Evolutionary conservation across 2,329 filamentous ascomycete genomes (phyloP).

Genomic region (Paraphaeosphaeria sporulosa): DNA sequence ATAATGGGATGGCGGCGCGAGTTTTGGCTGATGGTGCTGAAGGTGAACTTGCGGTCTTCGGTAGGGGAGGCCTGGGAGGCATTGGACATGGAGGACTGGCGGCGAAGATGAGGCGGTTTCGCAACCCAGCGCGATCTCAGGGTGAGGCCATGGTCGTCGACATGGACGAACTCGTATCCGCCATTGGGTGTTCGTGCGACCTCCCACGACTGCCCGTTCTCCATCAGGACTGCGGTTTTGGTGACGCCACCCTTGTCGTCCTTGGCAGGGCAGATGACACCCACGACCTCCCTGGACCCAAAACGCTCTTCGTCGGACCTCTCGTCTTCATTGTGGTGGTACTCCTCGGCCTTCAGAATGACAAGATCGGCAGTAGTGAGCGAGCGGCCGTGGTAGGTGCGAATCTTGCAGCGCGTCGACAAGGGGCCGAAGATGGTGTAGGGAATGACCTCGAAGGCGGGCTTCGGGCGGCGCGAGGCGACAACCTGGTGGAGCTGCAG

Average conservation of each 20-base stretch:
- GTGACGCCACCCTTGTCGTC: constrained; percentile 64
- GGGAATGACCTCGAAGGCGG: constrained; percentile 77
- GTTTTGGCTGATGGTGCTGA: constrained; percentile 76
- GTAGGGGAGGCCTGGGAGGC: constrained; percentile 26
- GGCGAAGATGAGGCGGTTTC: constrained; percentile 43
- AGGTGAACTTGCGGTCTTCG: constrained; percentile 70
- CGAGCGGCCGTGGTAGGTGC: constrained; percentile 68
- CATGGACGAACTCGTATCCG: constrained; percentile 65
- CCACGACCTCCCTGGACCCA: constrained; percentile 66
- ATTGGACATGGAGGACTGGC: constrained; percentile 34
- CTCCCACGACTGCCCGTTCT: constrained; percentile 56
- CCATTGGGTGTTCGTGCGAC: constrained; percentile 53
- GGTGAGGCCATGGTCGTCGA: constrained; percentile 64
- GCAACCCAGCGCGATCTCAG: constrained; percentile 75
- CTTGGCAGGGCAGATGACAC: constrained; percentile 69
- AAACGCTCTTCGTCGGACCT: constrained; percentile 58
- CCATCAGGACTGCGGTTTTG: constrained; percentile 73
- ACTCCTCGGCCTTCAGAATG: constrained; percentile 74
- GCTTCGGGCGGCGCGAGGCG: constrained; percentile 66
- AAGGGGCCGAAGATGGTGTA: constrained; percentile 65
- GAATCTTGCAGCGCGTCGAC: constrained; percentile 60
- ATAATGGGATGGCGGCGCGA: constrained; percentile 77
- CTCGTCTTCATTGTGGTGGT: constrained; percentile 55
- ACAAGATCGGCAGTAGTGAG: constrained; percentile 75
- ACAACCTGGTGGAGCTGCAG: constrained; percentile 76